Conservation (phyloP, 2,329 filamentous ascomycete genomes). For the Cladophialophora bantiana region DNA sequence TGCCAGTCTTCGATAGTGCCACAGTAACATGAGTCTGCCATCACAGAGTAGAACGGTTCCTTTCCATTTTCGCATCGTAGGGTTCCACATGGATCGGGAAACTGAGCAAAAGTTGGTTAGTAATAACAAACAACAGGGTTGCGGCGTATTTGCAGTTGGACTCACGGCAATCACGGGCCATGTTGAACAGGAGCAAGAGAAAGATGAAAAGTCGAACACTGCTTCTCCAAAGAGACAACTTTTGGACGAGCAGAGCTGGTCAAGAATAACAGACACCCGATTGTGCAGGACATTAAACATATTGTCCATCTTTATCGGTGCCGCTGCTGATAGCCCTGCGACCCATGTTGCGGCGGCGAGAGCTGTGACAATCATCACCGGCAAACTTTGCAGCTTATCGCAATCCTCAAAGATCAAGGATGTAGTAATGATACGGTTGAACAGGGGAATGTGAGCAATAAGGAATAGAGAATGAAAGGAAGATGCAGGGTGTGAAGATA, state of each 20-base stretch:
- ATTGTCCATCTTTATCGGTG: conserved; percentile 25
- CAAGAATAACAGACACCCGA: conserved; percentile 5
- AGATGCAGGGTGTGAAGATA: neutral
- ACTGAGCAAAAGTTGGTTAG: conserved; percentile 11
- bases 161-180: conserved; percentile 22
- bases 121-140: neutral
- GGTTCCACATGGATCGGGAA: conserved; percentile 21
- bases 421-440: conserved; percentile 5
- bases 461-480: neutral
- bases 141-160: neutral
- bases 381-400: neutral
- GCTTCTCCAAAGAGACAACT: conserved; percentile 29
- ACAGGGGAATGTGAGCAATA: neutral
- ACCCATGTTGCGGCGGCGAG: conserved; percentile 17
- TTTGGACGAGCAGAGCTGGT: conserved; percentile 26
- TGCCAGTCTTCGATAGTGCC: conserved; percentile 25
- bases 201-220: conserved; percentile 15
- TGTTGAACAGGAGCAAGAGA: conserved; percentile 27
- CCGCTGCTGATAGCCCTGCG: conserved; percentile 16
- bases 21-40: conserved; percentile 29
- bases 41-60: conserved; percentile 30
- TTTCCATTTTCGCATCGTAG: conserved; percentile 17
- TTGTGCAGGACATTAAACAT: conserved; percentile 3
- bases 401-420: neutral
- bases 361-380: neutral